Percentiles rank a stretch among this genome's conserved stretches.
Evolutionary conservation across 495 filamentous ascomycete species (phyloP).

Genomic region (Thermothielavioides terrestris): DNA sequence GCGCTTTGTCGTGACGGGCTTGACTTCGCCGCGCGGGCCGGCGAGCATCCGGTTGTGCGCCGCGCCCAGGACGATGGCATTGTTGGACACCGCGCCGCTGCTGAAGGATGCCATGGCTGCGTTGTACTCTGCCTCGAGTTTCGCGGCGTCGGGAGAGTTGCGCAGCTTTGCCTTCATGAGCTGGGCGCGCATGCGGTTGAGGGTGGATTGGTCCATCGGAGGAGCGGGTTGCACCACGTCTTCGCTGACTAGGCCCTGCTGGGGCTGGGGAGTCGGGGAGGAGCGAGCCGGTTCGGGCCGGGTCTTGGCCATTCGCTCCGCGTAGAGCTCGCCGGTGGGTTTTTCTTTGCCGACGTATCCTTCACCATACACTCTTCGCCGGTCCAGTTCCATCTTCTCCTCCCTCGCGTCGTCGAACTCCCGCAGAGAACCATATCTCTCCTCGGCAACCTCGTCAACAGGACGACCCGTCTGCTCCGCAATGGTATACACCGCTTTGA

Average conservation of each 20-base stretch:
- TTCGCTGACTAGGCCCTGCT: conserved; percentile 39
- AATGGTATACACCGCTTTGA: conserved; percentile 75
- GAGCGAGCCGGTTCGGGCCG: conserved; percentile 3
- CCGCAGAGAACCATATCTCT: conserved; percentile 71
- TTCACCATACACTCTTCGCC: conserved; percentile 73
- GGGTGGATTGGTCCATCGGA: conserved; percentile 59
- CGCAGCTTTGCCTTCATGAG: conserved; percentile 89
- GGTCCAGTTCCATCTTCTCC: conserved; percentile 86
- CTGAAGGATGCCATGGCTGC: conserved; percentile 52
- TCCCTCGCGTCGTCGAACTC: conserved; percentile 91
- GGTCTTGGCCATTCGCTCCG: conserved; percentile 47
- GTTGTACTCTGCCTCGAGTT: conserved; percentile 82
- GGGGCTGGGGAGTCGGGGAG: conserved; percentile 19
- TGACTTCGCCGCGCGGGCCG: conserved; percentile 67
- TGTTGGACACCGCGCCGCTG: conserved; percentile 42
- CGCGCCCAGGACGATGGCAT: conserved; percentile 70
- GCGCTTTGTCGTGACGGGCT: conserved; percentile 62
- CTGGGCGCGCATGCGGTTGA: conserved; percentile 86
- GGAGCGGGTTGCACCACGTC: conserved; percentile 33
- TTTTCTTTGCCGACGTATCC: conserved; percentile 83
- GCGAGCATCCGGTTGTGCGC: conserved; percentile 88
- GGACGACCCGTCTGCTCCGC: conserved; percentile 61
- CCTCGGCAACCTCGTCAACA: conserved; percentile 72
- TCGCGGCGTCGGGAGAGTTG: conserved; percentile 58
- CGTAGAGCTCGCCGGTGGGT: conserved; percentile 78